Base-by-base conservation (phyloP, 257 asterid genomes). In the Datura wrightii region DNA sequence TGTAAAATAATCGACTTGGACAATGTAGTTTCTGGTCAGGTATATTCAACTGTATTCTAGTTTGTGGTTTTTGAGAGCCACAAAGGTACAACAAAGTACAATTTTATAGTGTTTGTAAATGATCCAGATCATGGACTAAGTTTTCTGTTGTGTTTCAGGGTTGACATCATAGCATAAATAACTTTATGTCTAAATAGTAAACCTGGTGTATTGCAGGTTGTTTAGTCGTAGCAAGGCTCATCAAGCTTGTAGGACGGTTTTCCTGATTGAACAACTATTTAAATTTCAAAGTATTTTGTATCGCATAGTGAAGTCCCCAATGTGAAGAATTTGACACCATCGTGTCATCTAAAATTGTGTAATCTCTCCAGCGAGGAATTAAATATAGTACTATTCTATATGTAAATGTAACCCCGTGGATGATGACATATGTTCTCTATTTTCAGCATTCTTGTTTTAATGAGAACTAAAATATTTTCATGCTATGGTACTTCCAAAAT, bases 391-490 rank as follows among this genome's bases (percentile, higher is more conserved):
- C 44, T 74, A 48, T 50, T 24, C 42, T 76, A 76, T 31, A 76
- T 15, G 63, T 31, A 13, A 74, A 76, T 13, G 31, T 52, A 31
- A 15, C 63, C 15, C 42, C 8, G 18, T 31, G 62, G 46, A 76
- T 50, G 59, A 48, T 76, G 19, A 14, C 82, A 76, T 76, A 11
- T 76, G 31, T 52, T 76, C 31, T 31, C 63, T 55, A 76, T 31
- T 76, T 48, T 52, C 24, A 52, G 14, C 82, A 31, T 50, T 50
- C 14, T 24, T 76, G 46, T 31, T 76, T 31, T 76, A 76, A 46
- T 76, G 82, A 24, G 31, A 76, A 50, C 82, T 31, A 76, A 76
- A 37, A 31, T 63, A 76, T 48, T 76, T 52, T 76, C 82, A 52
- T 76, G 46, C 82, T 76, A 59, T 60, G 37, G 37, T 81, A 13